phyloP scores from a whole-genome alignment of 805 yeast genomes.

The Tetrapisispora iriomotensis region DNA sequence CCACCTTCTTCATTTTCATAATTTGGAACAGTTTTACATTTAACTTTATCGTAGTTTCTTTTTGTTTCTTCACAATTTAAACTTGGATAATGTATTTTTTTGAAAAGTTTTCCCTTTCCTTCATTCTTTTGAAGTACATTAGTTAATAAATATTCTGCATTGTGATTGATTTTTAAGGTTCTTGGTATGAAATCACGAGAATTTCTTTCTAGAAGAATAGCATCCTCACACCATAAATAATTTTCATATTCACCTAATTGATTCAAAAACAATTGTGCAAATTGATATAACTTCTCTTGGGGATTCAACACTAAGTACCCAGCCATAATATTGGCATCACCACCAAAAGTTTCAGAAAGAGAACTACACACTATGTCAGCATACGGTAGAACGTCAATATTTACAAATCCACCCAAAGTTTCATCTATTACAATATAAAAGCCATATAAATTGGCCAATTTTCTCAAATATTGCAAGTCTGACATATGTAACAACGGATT shows the following conservation, averaged over 20 bases:
- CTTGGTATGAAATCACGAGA: conserved; percentile 78
- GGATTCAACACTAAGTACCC: conserved; percentile 81
- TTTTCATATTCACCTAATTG: conserved; percentile 58
- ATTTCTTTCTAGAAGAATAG: conserved; percentile 82
- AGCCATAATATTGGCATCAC: conserved; percentile 93
- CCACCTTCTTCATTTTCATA: conserved; percentile 46
- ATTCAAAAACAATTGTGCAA: conserved; percentile 29
- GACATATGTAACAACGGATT: conserved; percentile 89
- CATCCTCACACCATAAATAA: conserved; percentile 86
- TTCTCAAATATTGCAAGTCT: conserved; percentile 52
- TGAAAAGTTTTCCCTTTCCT: conserved; percentile 35
- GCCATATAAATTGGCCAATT: conserved; percentile 55
- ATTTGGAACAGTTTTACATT: conserved; percentile 28
- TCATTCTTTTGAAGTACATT: conserved; percentile 39
- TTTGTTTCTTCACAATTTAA: conserved; percentile 37
- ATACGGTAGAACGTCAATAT: conserved; percentile 68
- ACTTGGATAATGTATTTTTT: conserved; percentile 64
- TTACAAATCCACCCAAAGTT: conserved; percentile 85
- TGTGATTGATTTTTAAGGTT: conserved; percentile 42
- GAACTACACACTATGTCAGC: conserved; percentile 85
- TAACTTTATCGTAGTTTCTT: conserved; percentile 59
- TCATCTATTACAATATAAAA: conserved; percentile 87
- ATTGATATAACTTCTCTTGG: conserved; percentile 37
- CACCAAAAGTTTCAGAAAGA: conserved; percentile 84
- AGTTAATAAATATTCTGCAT: conserved; percentile 42